Evolutionary conservation across 441 rosid genomes (phyloP), one percentile per base, ranked within the genome.

Genomic region (Pelargonium fulgidum): DNA sequence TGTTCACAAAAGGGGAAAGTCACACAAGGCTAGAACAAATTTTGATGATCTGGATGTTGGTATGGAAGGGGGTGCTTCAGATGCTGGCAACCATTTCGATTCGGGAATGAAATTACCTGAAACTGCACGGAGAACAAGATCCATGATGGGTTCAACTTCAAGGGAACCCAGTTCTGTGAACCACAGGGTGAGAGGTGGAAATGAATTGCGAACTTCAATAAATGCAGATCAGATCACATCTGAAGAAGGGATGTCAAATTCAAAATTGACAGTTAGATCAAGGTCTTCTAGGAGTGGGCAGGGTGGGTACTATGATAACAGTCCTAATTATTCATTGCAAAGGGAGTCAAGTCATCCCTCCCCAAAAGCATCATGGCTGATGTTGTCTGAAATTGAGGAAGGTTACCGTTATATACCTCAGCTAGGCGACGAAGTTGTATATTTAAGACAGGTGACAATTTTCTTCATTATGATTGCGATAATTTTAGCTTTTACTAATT

Each of bases 321-420:
- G 77, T 63, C 73, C 75, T 61, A 68, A 70, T 59, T 68, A 71
- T 45, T 72, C 70, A 50, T 61, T 68, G 59, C 81, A 67, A 54
- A 78, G 76, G 22, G 81, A 76, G 64, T 73, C 81, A 75, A 78
- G 77, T 72, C 73, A 71, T 63, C 67, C 75, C 62, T 70, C 73
- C 20, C 73, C 79, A 66, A 89, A 83, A 78, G 58, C 79, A 61
- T 80, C 95, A 44, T 89, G 95, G 95, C 77, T 89, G 81, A 81
- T 84, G 87, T 73, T 89, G 79, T 82, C 83, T 42, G 86, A 84
- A 74, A 89, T 79, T 20, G 95, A 89, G 75, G 84, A 81, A 79
- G 81, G 89, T 45, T 85, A 82, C 75, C 90, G 87, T 47, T 89
- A 87, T 71, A 84, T 89, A 64, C 92, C 95, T 17, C 95, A 89